These are phyloP conservation scores for Bathelium albidoporum DNA, from an alignment of 495 filamentous ascomycete genomes.

Conservation along the genomic window DNA sequence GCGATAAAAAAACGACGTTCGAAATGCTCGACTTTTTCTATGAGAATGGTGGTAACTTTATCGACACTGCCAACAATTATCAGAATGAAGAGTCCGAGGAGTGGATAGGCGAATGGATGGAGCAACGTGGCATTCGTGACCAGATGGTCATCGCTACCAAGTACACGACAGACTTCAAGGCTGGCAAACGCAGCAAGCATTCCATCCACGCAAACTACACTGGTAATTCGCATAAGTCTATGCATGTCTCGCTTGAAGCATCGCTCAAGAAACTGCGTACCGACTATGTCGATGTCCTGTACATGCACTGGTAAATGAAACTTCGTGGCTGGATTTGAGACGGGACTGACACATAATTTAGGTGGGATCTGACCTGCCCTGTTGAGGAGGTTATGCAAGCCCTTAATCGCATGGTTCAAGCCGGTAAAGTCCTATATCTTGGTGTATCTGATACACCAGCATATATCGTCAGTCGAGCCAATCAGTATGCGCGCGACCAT, in stretches of 20 bases:
- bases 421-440: conserved; percentile 32
- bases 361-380: conserved; percentile 32
- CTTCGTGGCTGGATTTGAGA: too few species aligned
- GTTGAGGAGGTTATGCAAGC: conserved; percentile 33
- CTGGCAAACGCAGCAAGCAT: conserved; percentile 15
- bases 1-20: conserved; percentile 10
- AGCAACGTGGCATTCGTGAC: conserved; percentile 40
- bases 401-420: conserved; percentile 26
- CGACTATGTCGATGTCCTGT: conserved; percentile 50
- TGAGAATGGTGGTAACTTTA: conserved; percentile 18
- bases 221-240: conserved; percentile 46
- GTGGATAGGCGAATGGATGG: conserved; percentile 74
- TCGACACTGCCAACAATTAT: conserved; percentile 36
- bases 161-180: conserved; percentile 34
- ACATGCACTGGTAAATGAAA: conserved; percentile 33
- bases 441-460: conserved; percentile 33
- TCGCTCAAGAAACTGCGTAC: conserved; percentile 53
- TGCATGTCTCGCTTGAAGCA: conserved; percentile 46
- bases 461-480: conserved; percentile 31
- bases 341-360: too few species aligned
- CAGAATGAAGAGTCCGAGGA: conserved; percentile 57
- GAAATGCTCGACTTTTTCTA: conserved; percentile 14
- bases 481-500: conserved; percentile 24
- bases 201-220: conserved; percentile 35
- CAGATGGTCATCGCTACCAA: conserved; percentile 65